phyloP scores from a whole-genome alignment of 306 rosid species.

The Casuarina equisetifolia region DNA sequence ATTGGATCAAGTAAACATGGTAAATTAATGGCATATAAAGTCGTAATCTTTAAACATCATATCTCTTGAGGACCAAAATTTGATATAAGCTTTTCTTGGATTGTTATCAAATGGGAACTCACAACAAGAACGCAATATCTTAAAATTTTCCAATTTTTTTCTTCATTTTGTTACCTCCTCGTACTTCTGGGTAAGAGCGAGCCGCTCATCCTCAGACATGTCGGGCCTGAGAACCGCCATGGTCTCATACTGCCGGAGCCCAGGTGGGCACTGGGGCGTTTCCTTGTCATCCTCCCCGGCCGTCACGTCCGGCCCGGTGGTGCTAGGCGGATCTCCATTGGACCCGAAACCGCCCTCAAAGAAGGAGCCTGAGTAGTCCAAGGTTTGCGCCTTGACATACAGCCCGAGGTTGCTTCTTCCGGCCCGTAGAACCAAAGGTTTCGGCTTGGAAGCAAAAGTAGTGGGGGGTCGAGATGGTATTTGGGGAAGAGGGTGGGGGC shows the following conservation, averaged over 20 bases:
- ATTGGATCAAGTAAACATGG: no score
- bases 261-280: conserved; percentile 80
- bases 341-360: conserved; percentile 76
- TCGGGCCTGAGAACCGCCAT: conserved; percentile 77
- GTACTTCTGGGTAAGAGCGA: conserved; percentile 70
- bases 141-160: background rate
- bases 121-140: background rate
- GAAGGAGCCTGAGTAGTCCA: conserved; percentile 66
- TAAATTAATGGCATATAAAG: no score
- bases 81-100: no score
- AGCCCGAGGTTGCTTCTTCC: conserved; percentile 19
- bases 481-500: conserved; percentile 17
- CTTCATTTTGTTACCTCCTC: conserved; percentile 56
- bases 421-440: conserved; percentile 1
- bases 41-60: no score
- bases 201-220: conserved; percentile 75
- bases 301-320: conserved; percentile 41
- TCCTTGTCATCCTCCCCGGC: conserved; percentile 72
- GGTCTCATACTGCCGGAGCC: conserved; percentile 69
- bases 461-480: conserved; percentile 21
- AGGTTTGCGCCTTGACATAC: conserved; percentile 48
- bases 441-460: conserved; percentile 25
- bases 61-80: no score
- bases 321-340: conserved; percentile 52
- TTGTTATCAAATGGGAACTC: background rate